A percentile compares a stretch with the other conserved stretches of the same genome.
Conservation (phyloP, 257 asterid genomes). For the Solanum microdontum region DNA sequence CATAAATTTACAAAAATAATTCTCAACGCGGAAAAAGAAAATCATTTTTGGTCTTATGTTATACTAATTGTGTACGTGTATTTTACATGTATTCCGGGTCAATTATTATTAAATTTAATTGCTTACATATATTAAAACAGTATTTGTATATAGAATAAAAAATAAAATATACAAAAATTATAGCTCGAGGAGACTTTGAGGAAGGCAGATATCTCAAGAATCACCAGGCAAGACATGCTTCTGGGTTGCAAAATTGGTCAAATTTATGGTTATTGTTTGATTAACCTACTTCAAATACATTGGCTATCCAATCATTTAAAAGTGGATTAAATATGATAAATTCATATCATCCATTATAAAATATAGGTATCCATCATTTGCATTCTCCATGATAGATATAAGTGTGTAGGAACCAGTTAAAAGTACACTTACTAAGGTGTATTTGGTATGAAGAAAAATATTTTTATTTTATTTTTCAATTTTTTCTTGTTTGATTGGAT, state of each 20-base stretch:
- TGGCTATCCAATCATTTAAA: no score
- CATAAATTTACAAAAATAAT: neutral
- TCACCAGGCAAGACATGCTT: no score
- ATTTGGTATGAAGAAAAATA: no score
- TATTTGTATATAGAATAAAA: neutral
- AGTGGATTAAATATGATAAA: neutral
- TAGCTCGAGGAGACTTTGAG: neutral
- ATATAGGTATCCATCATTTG: neutral
- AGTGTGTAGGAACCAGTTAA: neutral
- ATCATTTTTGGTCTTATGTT: neutral
- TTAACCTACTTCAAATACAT: no score
- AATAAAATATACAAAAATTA: neutral
- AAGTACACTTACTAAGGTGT: neutral
- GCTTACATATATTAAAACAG: neutral
- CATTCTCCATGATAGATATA: neutral
- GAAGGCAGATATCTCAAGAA: no score
- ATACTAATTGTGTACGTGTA: neutral
- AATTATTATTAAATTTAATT: neutral
- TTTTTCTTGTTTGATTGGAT: neutral
- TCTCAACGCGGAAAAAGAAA: neutral
- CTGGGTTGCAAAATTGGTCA: no score
- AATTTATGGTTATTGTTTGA: no score
- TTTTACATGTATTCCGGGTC: neutral
- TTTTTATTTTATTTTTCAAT: no score
- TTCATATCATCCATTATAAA: neutral